Evolutionary conservation across 768 basidiomycete species (phyloP).

Genomic region (Rhodotorula babjevae): DNA sequence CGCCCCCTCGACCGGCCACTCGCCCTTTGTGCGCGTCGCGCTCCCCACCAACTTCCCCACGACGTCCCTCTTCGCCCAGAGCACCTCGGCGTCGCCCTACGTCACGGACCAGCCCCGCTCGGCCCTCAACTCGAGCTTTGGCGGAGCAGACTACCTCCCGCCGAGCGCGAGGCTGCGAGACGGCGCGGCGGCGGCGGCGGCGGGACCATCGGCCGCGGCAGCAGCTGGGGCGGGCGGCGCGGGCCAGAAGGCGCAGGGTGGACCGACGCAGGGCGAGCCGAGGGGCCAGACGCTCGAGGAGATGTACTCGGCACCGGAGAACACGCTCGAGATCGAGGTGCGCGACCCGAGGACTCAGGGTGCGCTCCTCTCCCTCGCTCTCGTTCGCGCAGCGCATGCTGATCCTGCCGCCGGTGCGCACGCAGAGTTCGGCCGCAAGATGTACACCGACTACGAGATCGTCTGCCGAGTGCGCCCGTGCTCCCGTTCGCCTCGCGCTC

Average conservation of each 20-base stretch:
- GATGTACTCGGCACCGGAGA: conserved; percentile 96
- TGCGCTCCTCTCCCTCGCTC: conserved; percentile 47
- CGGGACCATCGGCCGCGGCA: not conserved
- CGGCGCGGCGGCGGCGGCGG: not conserved
- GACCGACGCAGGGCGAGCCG: not conserved
- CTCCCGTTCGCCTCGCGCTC: no score
- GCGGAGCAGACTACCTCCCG: conserved; percentile 9
- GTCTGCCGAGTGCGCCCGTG: conserved; percentile 72
- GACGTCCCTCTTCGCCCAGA: not conserved
- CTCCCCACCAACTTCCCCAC: conserved; percentile 31
- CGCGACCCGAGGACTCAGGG: conserved; percentile 96
- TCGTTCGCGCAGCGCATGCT: no score
- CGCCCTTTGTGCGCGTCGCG: conserved; percentile 28
- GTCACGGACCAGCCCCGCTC: conserved; percentile 33
- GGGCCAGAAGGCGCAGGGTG: no score
- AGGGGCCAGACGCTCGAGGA: conserved; percentile 66
- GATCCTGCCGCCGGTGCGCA: no score
- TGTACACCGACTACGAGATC: conserved; percentile 99
- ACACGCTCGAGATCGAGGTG: conserved; percentile 95
- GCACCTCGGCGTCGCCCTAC: conserved; percentile 22
- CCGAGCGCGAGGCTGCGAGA: not conserved
- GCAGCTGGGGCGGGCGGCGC: not conserved
- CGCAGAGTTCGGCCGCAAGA: conserved; percentile 89
- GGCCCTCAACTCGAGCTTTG: conserved; percentile 13
- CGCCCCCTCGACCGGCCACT: conserved; percentile 35